A percentile compares a stretch with the other conserved stretches of the same genome.
phyloP scores from a whole-genome alignment of 2,329 filamentous ascomycete genomes.

The Neofusicoccum sp. region DNA sequence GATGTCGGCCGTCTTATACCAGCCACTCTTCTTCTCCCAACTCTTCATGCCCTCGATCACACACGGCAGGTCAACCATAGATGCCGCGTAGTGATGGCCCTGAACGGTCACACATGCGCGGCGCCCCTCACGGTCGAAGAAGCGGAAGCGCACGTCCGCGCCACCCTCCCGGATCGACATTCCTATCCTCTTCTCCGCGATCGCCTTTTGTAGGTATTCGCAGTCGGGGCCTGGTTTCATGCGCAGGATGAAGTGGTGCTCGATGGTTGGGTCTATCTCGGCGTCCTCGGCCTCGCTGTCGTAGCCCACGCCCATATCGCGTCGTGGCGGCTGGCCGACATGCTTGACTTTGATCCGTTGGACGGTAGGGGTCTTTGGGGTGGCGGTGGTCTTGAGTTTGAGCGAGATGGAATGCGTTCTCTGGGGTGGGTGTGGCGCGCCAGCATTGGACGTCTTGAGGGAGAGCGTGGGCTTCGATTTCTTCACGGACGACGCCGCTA shows the following conservation, averaged over 20 bases:
- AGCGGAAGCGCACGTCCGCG: conserved; percentile 78
- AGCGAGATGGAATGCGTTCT: conserved; percentile 33
- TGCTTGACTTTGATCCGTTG: conserved; percentile 28
- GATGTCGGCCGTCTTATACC: conserved; percentile 87
- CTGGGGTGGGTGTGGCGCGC: conserved; percentile 1
- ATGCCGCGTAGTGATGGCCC: conserved; percentile 72
- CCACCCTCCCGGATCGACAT: conserved; percentile 64
- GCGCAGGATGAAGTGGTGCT: conserved; percentile 86
- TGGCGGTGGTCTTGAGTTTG: conserved; percentile 57
- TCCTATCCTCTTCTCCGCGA: conserved; percentile 78
- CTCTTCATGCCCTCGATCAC: conserved; percentile 92
- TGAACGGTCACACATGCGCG: conserved; percentile 73
- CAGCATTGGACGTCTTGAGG: conserved; percentile 8
- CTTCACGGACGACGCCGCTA: conserved; percentile 33
- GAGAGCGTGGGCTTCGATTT: conserved; percentile 15
- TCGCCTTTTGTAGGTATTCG: conserved; percentile 76
- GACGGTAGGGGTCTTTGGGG: conserved; percentile 18
- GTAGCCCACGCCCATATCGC: conserved; percentile 84
- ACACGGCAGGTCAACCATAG: conserved; percentile 81
- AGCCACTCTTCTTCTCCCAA: conserved; percentile 79
- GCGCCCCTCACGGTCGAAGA: conserved; percentile 72
- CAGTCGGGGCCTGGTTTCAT: conserved; percentile 86
- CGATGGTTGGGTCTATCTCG: conserved; percentile 83
- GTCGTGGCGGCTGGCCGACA: conserved; percentile 68
- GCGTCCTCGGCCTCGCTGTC: conserved; percentile 94